Percentiles rank a stretch among this genome's conserved stretches.
These are phyloP conservation scores for Dothistroma septosporum DNA, from an alignment of 2,329 filamentous ascomycete species.

Conservation along the genomic window DNA sequence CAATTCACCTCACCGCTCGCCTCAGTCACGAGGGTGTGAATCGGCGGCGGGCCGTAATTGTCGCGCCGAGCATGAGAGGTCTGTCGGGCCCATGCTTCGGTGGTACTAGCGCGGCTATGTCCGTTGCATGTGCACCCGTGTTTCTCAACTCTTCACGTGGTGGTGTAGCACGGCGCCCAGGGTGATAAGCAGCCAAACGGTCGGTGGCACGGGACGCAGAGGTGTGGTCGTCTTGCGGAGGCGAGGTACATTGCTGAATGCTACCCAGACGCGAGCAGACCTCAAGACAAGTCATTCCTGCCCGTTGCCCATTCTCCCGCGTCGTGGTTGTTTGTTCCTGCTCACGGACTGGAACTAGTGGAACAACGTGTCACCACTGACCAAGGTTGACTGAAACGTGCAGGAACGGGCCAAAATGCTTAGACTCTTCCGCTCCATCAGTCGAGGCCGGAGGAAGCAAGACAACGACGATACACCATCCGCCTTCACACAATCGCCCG, in stretches of 20 bases:
- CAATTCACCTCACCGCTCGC: background rate
- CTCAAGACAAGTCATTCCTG: background rate
- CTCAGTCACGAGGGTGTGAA: background rate
- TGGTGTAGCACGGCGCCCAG: background rate
- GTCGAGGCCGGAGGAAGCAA: conserved; percentile 20
- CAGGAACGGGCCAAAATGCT: conserved; percentile 16
- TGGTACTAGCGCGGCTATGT: background rate
- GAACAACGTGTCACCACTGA: conserved; percentile 12
- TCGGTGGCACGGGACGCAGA: background rate
- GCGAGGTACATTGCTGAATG: background rate
- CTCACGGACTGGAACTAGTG: background rate
- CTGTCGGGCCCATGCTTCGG: background rate
- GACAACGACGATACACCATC: conserved; percentile 17
- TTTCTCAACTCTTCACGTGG: background rate
- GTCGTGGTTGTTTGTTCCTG: background rate
- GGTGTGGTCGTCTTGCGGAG: background rate
- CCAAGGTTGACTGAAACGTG: background rate
- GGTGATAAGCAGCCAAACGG: background rate
- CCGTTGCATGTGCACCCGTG: background rate
- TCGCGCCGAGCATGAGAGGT: background rate
- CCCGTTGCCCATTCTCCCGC: background rate
- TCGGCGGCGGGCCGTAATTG: background rate
- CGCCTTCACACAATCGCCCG: conserved; percentile 23
- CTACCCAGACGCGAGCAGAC: background rate
- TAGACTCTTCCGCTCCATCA: conserved; percentile 25